These are phyloP conservation scores for Exophiala dermatitidis DNA, from an alignment of 2,329 filamentous ascomycete species.

Conservation along the genomic window DNA sequence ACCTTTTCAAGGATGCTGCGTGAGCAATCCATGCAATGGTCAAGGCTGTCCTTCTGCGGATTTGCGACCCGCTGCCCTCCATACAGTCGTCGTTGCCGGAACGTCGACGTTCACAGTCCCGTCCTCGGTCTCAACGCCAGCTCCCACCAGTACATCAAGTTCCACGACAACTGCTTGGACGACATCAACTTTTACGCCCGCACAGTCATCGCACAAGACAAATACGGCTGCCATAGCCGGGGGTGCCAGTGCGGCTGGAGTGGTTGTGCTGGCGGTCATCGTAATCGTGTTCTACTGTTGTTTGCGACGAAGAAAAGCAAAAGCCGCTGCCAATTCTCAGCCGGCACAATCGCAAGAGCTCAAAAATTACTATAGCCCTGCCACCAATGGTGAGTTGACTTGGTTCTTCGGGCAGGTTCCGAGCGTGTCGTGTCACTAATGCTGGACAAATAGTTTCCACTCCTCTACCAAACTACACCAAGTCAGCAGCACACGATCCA, in stretches of 20 bases:
- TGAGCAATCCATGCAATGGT: conserved; percentile 18
- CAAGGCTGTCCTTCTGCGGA: conserved; percentile 12
- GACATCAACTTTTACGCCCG: conserved; percentile 1
- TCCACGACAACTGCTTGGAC: not conserved
- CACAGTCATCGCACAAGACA: not conserved
- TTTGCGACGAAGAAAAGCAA: conserved; percentile 8
- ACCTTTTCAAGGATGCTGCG: conserved; percentile 16
- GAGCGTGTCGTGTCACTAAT: not conserved
- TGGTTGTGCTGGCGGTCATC: conserved; percentile 4
- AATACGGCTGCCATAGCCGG: conserved; percentile 10
- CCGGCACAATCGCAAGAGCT: not conserved
- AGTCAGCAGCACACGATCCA: not conserved
- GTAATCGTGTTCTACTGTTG: conserved; percentile 4
- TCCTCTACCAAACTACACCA: conserved; percentile 7
- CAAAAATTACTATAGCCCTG: conserved; percentile 5
- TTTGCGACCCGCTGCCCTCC: conserved; percentile 9
- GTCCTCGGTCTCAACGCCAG: conserved; percentile 7
- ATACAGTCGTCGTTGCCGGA: conserved; percentile 16
- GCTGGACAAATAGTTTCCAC: conserved; percentile 1
- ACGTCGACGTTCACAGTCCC: conserved; percentile 15
- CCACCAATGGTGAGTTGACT: not conserved
- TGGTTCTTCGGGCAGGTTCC: too few species aligned
- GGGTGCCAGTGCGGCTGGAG: conserved; percentile 7
- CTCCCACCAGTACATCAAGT: not conserved
- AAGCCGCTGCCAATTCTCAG: not conserved